Conservation (phyloP, 331 rosid species). For the Malus hybrid region DNA sequence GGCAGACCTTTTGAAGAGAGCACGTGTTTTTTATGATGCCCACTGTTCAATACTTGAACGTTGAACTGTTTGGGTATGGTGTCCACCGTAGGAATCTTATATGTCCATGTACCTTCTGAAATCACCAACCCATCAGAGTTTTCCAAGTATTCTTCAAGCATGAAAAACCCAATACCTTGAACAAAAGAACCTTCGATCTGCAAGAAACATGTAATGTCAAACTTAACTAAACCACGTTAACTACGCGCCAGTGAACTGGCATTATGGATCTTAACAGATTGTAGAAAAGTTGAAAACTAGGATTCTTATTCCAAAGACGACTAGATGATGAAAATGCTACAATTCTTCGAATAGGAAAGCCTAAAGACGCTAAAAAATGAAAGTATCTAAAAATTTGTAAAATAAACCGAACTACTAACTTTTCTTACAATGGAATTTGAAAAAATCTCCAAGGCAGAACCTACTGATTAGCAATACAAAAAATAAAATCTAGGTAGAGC, state of each 20-base stretch:
- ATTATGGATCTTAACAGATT: background rate
- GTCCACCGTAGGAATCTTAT: slow-evolving; percentile 83
- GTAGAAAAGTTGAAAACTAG: no score
- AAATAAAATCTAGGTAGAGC: background rate
- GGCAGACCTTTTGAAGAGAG: slow-evolving; percentile 83
- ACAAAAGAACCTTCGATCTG: slow-evolving; percentile 98
- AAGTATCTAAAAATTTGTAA: no score
- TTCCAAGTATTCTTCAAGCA: slow-evolving; percentile 73
- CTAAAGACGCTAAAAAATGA: no score
- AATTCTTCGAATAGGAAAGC: no score
- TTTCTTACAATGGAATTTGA: background rate
- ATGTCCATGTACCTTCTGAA: slow-evolving; percentile 71
- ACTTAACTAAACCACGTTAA: background rate
- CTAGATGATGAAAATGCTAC: no score
- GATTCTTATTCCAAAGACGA: no score
- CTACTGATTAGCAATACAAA: background rate
- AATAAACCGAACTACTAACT: no score
- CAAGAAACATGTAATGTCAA: slow-evolving; percentile 8
- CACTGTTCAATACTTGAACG: slow-evolving; percentile 69
- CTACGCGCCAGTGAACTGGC: background rate
- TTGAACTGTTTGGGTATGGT: slow-evolving; percentile 79
- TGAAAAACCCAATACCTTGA: slow-evolving; percentile 86
- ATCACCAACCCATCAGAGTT: slow-evolving; percentile 57
- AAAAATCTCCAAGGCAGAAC: background rate
- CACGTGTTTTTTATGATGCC: slow-evolving; percentile 64